Conservation (phyloP, 148 eudicot species). For the Persicaria maculosa region DNA sequence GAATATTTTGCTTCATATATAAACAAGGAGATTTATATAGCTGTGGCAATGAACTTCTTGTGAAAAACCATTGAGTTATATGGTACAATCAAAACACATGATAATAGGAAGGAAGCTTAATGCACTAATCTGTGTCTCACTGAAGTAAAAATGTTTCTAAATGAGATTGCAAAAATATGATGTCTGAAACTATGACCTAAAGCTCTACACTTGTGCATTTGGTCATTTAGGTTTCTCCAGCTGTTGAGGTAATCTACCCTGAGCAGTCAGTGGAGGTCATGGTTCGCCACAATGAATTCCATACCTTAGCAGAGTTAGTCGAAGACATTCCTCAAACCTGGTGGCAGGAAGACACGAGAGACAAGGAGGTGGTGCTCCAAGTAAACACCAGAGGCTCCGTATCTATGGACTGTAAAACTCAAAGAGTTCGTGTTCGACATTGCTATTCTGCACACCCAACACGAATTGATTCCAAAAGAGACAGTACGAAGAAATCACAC, state of each 20-base stretch:
- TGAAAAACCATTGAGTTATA: not conserved
- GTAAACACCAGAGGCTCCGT: constrained; percentile 41
- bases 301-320: constrained; percentile 51
- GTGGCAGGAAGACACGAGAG: constrained; percentile 86
- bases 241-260: constrained; percentile 61
- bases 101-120: not conserved
- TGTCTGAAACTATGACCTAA: too few relatives aligned
- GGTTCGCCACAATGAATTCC: constrained; percentile 60
- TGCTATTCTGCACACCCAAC: constrained; percentile 45
- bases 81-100: not conserved
- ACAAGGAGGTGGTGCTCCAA: constrained; percentile 54
- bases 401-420: constrained; percentile 38
- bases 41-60: too few relatives aligned
- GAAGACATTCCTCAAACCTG: constrained; percentile 74
- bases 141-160: too few relatives aligned
- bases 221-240: constrained; percentile 58
- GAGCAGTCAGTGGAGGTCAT: constrained; percentile 58
- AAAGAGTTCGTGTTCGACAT: constrained; percentile 49
- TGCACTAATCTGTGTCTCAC: too few relatives aligned
- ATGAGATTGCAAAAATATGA: too few relatives aligned
- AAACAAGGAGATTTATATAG: too few relatives aligned
- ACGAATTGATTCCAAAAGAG: constrained; percentile 34
- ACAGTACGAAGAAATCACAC: constrained; percentile 37
- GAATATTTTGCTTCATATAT: not conserved
- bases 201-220: not conserved